phyloP scores from a whole-genome alignment of 352 stramenopile species.

The Globisporangium solare region DNA sequence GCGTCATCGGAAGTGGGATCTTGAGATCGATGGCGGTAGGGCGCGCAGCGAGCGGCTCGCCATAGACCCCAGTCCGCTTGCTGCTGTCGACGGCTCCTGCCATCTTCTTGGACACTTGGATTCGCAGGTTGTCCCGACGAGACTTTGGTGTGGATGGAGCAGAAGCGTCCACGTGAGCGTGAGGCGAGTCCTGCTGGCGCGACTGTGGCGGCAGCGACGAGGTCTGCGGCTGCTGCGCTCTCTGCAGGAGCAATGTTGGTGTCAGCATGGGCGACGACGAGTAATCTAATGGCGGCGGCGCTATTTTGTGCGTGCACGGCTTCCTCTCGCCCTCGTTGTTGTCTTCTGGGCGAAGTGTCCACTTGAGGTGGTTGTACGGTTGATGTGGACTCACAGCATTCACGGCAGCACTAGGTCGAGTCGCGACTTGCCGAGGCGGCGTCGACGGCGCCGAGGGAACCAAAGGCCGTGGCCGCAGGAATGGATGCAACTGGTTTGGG shows the following conservation, averaged over 20 bases:
- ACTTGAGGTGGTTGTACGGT: conserved; percentile 19
- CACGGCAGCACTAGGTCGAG: conserved; percentile 11
- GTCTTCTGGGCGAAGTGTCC: conserved; percentile 7
- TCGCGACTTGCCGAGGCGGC: conserved; percentile 16
- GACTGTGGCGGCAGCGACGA: conserved; percentile 4
- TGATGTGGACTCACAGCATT: conserved; percentile 17
- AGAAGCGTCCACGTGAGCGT: background rate
- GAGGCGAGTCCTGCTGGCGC: conserved; percentile 2
- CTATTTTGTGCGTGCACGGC: background rate
- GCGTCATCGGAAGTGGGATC: conserved; percentile 8
- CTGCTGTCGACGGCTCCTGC: conserved; percentile 15
- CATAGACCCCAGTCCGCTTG: background rate
- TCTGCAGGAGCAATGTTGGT: conserved; percentile 7
- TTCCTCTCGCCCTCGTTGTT: conserved; percentile 1
- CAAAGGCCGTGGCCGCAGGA: conserved; percentile 13
- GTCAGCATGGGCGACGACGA: conserved; percentile 27
- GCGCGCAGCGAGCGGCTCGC: background rate
- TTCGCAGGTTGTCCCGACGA: conserved; percentile 55
- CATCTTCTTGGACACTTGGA: conserved; percentile 81
- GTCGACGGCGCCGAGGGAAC: conserved; percentile 23
- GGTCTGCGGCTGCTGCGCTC: conserved; percentile 6
- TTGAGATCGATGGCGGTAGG: conserved; percentile 5
- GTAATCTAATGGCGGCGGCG: conserved; percentile 26
- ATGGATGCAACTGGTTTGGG: too few species aligned
- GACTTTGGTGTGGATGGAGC: conserved; percentile 11